Conservation (phyloP, 306 rosid genomes). For the Aeschynomene evenia region DNA sequence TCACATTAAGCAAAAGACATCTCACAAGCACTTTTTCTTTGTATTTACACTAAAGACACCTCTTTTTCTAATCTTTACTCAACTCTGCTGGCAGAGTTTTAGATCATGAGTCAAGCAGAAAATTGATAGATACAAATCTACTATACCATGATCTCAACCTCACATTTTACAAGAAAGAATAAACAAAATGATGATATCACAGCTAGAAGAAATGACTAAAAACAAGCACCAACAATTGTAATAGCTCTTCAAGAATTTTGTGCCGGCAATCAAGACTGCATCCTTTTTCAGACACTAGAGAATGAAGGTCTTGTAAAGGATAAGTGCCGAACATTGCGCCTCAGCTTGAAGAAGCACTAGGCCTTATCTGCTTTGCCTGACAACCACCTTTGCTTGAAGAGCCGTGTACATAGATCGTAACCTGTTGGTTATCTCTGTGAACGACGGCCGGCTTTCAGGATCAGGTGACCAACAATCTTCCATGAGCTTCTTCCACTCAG, state of each 20-base stretch:
- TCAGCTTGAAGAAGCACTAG: constrained; percentile 14
- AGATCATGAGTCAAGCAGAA: constrained; percentile 17
- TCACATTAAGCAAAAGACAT: background rate
- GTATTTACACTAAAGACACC: background rate
- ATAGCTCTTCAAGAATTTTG: background rate
- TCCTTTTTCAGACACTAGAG: background rate
- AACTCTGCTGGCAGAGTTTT: background rate
- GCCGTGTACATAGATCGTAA: constrained; percentile 44
- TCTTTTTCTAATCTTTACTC: background rate
- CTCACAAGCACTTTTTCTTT: background rate
- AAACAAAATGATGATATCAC: constrained; percentile 17
- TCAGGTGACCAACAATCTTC: constrained; percentile 56
- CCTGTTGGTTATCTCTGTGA: constrained; percentile 46
- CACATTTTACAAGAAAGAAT: constrained; percentile 21
- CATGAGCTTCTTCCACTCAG: constrained; percentile 53
- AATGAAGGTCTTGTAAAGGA: background rate
- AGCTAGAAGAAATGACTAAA: background rate
- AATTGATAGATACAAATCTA: constrained; percentile 7
- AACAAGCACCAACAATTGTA: background rate
- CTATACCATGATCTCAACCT: constrained; percentile 14
- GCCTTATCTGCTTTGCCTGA: constrained; percentile 25
- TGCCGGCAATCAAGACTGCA: background rate
- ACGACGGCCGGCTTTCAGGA: constrained; percentile 51
- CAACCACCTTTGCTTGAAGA: constrained; percentile 26
- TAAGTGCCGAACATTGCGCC: background rate